Conservation (phyloP, 176 grass and related monocot genomes). For the Oryza glumipatula region DNA sequence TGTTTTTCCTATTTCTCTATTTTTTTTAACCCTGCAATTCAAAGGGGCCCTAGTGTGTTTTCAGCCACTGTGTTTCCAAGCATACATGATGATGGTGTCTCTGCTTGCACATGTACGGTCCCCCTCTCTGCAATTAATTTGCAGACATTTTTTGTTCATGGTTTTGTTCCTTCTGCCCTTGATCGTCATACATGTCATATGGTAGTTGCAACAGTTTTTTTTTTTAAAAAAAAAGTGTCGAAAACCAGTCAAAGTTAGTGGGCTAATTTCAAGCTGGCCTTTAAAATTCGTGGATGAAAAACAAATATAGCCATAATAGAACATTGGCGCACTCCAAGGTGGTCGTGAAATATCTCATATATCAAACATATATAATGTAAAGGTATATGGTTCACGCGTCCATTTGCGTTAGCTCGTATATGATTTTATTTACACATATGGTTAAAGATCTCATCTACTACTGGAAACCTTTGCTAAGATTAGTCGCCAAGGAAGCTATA, state of each 20-base stretch:
- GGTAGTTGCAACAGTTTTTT: too few species aligned
- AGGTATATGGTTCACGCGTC: background rate
- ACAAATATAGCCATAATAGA: too few species aligned
- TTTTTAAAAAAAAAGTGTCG: too few species aligned
- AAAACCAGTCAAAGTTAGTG: background rate
- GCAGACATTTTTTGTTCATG: background rate
- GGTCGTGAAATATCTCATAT: background rate
- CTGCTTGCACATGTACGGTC: background rate
- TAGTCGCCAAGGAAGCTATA: background rate
- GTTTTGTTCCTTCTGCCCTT: background rate
- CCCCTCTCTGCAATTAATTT: background rate
- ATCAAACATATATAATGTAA: background rate
- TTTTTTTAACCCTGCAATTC: too few species aligned
- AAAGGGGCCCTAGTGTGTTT: too few species aligned
- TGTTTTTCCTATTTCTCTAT: too few species aligned
- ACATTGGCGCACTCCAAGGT: background rate
- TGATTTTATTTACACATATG: background rate
- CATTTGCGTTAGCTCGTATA: background rate
- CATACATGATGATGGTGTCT: background rate
- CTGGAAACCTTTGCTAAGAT: slow-evolving; percentile 7
- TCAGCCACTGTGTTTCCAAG: too few species aligned
- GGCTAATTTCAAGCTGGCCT: background rate
- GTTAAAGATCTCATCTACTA: background rate
- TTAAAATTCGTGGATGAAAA: background rate
- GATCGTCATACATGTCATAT: too few species aligned